Evolutionary conservation across 2,329 filamentous ascomycete species (phyloP), one percentile per base, ranked within the genome.

Genomic region (Xylariaceae sp.): DNA sequence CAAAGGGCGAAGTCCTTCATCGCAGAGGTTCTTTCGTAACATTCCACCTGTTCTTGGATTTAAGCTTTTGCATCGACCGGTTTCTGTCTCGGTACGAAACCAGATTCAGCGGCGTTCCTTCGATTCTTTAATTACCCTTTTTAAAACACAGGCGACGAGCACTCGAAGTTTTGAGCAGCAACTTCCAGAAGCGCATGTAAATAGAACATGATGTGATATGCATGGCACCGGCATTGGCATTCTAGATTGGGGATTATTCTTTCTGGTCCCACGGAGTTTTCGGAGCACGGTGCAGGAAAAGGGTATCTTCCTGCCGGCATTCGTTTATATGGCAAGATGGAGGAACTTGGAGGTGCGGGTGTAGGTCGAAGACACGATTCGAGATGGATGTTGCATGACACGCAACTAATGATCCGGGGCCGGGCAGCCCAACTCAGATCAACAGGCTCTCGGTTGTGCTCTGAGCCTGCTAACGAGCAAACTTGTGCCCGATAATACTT

Each of bases 121-220:
- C 64, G 55, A 59, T 66, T 68, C 63, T 60, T 60, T 50, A 60
- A 54, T 59, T 56, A 56, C 48, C 50, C 63, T 64, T 58, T 59
- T 65, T 61, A 62, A 64, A 54, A 53, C 60, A 55, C 56, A 53
- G 60, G 57, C 59, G 56, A 62, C 62, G 55, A 57, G 62, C 60
- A 64, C 63, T 60, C 62, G 57, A 54, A 19, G 61, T 63, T 65
- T 66, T 63, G 63, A 60, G 64, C 55, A 66, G 61, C 59, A 63
- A 67, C 63, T 69, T 68, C 62, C 56, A 60, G 66, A 66, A 68
- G 68, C 66, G 61, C 69, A 67, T 76, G 72, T 76, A 76, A 71
- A 77, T 77, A 76, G 68, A 75, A 69, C 67, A 69, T 69, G 72
- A 73, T 73, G 71, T 76, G 72, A 73, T 73, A 74, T 73, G 72